A percentile compares a stretch with the other conserved stretches of the same genome.
These are phyloP conservation scores for Azolla pinnata DNA, from an alignment of 75 land plant genomes.

Conservation along the genomic window DNA sequence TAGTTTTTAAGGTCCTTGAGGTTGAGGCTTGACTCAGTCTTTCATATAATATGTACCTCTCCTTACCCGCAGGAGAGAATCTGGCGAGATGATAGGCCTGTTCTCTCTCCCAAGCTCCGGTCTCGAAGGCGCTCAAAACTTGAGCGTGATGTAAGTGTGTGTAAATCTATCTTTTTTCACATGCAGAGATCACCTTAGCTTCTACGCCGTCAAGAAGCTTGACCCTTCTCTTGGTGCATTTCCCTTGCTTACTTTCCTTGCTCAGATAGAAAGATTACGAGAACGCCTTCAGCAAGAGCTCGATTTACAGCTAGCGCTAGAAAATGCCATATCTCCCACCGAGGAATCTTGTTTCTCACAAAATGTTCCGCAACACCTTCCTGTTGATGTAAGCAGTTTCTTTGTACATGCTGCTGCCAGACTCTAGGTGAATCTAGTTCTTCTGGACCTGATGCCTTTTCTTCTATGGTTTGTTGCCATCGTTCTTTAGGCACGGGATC, in stretches of 20 bases:
- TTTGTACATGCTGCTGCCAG: background rate
- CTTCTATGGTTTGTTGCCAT: background rate
- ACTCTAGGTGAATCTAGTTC: background rate
- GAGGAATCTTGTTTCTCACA: constrained; percentile 22
- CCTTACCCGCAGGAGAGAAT: no score
- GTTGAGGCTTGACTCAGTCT: background rate
- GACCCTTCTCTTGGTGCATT: no score
- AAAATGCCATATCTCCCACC: constrained; percentile 47
- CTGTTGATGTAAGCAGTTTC: constrained; percentile 31
- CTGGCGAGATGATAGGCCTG: background rate
- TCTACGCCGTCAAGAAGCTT: no score
- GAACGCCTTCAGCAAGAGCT: constrained; percentile 46
- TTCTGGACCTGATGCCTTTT: background rate
- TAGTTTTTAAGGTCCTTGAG: background rate
- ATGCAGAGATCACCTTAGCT: no score
- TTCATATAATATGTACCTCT: background rate
- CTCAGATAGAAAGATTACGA: constrained; percentile 48
- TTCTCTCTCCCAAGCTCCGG: background rate
- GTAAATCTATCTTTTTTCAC: no score
- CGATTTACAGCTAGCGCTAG: constrained; percentile 40
- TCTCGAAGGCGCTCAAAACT: background rate
- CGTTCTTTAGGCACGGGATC: constrained; percentile 37
- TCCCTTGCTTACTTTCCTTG: background rate
- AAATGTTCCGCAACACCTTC: constrained; percentile 36
- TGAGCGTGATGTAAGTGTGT: background rate